Evolutionary conservation across 2,329 filamentous ascomycete species (phyloP).

Genomic region (Phaeosphaeriaceae sp.): DNA sequence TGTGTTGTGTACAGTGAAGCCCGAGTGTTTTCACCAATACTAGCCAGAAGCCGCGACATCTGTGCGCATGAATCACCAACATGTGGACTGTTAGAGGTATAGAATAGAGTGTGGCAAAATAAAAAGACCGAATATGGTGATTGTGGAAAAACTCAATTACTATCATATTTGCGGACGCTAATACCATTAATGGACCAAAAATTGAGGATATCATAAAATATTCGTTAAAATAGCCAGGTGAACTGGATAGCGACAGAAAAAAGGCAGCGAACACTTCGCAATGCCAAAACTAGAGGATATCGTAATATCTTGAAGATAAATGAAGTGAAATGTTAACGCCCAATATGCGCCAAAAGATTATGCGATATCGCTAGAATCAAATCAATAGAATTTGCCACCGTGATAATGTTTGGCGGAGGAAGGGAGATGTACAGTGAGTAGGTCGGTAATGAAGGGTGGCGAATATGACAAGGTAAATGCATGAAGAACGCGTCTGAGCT

Average conservation of each 20-base stretch:
- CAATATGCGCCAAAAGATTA: slow-evolving; percentile 20
- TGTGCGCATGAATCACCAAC: neutral
- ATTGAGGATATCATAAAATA: slow-evolving; percentile 10
- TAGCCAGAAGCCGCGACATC: too few relatives aligned
- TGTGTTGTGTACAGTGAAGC: neutral
- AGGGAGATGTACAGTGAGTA: neutral
- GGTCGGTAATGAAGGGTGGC: slow-evolving; percentile 2
- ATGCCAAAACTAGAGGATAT: slow-evolving; percentile 17
- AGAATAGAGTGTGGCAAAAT: neutral
- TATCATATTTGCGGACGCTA: slow-evolving; percentile 1
- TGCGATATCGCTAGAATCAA: slow-evolving; percentile 16
- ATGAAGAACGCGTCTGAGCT: slow-evolving; percentile 9
- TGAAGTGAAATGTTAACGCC: neutral
- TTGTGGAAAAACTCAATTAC: neutral
- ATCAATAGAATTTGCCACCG: neutral
- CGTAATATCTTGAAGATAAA: slow-evolving; percentile 12
- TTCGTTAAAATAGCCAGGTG: neutral
- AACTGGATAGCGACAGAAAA: slow-evolving; percentile 10
- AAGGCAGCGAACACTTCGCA: slow-evolving; percentile 28
- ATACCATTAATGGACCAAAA: slow-evolving; percentile 2
- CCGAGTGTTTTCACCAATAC: too few relatives aligned
- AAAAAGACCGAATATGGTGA: neutral
- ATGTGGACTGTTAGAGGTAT: neutral
- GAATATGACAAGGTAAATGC: slow-evolving; percentile 1
- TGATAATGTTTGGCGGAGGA: neutral